phyloP scores from a whole-genome alignment of 768 basidiomycete genomes.

The Stropharia rugosoannulata region DNA sequence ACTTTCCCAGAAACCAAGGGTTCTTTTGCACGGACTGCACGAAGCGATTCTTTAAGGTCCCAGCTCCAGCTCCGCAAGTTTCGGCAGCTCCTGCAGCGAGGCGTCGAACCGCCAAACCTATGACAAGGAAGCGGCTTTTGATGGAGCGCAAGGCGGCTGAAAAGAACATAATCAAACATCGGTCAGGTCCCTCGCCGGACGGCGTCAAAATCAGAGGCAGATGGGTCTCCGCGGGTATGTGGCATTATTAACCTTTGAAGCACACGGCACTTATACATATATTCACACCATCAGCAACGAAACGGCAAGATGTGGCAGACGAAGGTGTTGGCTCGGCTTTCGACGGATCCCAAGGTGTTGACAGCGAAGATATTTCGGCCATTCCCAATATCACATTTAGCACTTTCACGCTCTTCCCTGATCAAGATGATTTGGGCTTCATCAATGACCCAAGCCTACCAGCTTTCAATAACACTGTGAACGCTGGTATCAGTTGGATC shows the following conservation, averaged over 20 bases:
- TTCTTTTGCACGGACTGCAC: constrained; percentile 57
- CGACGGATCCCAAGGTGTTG: constrained; percentile 66
- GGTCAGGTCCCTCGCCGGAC: constrained; percentile 30
- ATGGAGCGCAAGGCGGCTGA: constrained; percentile 46
- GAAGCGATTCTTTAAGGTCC: constrained; percentile 46
- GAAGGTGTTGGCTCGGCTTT: constrained; percentile 46
- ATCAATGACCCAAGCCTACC: constrained; percentile 44
- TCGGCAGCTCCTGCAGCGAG: constrained; percentile 24
- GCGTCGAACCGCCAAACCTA: constrained; percentile 37
- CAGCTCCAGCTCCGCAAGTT: constrained; percentile 40
- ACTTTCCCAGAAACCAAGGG: constrained; percentile 43
- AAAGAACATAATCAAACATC: constrained; percentile 42
- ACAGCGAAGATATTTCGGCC: constrained; percentile 61
- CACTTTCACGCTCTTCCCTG: constrained; percentile 67
- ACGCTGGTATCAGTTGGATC: constrained; percentile 58
- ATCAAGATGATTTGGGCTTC: constrained; percentile 56
- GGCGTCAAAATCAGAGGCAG: constrained; percentile 57
- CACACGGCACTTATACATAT: not conserved
- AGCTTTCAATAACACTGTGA: constrained; percentile 50
- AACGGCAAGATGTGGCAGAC: constrained; percentile 37
- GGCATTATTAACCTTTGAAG: constrained; percentile 10
- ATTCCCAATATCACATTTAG: constrained; percentile 58
- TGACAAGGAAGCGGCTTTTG: constrained; percentile 47
- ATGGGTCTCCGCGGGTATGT: constrained; percentile 54
- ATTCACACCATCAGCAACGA: constrained; percentile 31